A percentile compares a stretch with the other conserved stretches of the same genome.
These are phyloP conservation scores for Epichloe sibirici DNA, from an alignment of 2,329 filamentous ascomycete genomes.

Conservation along the genomic window DNA sequence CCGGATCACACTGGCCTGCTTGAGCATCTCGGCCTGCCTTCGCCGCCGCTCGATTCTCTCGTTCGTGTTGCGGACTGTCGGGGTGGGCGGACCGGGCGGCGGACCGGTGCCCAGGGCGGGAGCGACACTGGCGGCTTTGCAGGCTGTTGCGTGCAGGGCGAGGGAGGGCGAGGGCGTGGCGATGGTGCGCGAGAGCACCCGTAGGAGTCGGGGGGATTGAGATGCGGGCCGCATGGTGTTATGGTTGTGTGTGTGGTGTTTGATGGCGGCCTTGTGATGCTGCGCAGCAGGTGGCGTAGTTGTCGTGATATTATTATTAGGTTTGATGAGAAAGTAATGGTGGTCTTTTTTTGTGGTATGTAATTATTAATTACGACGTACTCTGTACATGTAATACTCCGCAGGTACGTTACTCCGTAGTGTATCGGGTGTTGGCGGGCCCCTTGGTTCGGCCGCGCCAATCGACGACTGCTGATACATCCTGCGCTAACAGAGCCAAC, in stretches of 20 bases:
- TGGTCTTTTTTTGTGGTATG: too few species aligned
- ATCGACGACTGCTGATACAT: too few species aligned
- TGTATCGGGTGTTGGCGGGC: too few species aligned
- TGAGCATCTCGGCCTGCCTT: slow-evolving; percentile 43
- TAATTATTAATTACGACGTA: too few species aligned
- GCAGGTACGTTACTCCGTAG: too few species aligned
- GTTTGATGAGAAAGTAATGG: too few species aligned
- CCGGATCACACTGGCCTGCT: slow-evolving; percentile 37
- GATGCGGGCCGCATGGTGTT: slow-evolving; percentile 28
- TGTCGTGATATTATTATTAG: too few species aligned
- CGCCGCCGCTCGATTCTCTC: slow-evolving; percentile 37
- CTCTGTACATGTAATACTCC: too few species aligned
- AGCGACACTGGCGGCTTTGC: slow-evolving; percentile 32
- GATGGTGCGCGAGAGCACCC: slow-evolving; percentile 18
- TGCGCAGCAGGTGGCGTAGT: too few species aligned
- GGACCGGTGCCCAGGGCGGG: slow-evolving; percentile 45
- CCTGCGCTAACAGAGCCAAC: too few species aligned
- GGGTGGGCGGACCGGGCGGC: slow-evolving; percentile 42
- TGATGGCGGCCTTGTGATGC: neutral
- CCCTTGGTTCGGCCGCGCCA: too few species aligned
- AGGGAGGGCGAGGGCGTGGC: slow-evolving; percentile 11
- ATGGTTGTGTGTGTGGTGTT: neutral
- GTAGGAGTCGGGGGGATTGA: slow-evolving; percentile 22
- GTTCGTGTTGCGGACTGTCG: slow-evolving; percentile 27
- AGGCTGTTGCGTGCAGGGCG: slow-evolving; percentile 21